Percentiles rank a stretch among this genome's conserved stretches.
Conservation (phyloP, 1,284 basidiomycete species). For the Afroboletus lepidellus region DNA sequence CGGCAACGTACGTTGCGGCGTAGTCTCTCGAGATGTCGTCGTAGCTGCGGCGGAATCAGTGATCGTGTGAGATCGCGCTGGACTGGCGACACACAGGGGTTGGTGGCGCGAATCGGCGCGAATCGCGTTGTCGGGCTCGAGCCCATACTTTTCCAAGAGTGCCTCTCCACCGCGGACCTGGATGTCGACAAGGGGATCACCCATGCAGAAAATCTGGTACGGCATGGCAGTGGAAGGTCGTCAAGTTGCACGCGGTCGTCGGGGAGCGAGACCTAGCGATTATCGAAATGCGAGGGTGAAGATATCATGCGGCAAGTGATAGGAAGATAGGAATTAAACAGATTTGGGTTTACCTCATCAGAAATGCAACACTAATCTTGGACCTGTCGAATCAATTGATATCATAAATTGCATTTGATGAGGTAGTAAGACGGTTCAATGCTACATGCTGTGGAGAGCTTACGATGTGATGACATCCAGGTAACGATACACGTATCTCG, state of each 20-base stretch:
- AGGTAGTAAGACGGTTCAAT: neutral
- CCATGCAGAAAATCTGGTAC: constrained; percentile 74
- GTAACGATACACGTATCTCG: constrained; percentile 32
- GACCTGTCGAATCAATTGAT: neutral
- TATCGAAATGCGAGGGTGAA: neutral
- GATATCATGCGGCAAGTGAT: neutral
- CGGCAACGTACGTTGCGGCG: constrained; percentile 89
- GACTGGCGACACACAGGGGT: constrained; percentile 61
- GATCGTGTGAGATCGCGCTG: neutral
- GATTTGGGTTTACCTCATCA: neutral
- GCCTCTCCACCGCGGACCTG: constrained; percentile 83
- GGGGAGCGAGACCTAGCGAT: neutral
- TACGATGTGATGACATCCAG: constrained; percentile 1
- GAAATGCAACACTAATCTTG: neutral
- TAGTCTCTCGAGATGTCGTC: constrained; percentile 81
- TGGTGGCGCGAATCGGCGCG: constrained; percentile 89
- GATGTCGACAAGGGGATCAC: constrained; percentile 89
- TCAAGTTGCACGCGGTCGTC: neutral
- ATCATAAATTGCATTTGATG: neutral
- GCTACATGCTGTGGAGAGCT: constrained; percentile 17
- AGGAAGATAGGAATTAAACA: neutral
- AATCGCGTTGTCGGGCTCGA: constrained; percentile 96
- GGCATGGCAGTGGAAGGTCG: constrained; percentile 24
- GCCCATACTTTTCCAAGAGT: constrained; percentile 86
- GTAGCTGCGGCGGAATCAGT: constrained; percentile 57